Percentiles rank a stretch among this genome's conserved stretches.
phyloP scores from a whole-genome alignment of 371 early-diverging fungal genomes.

The Saksenaea oblongispora region DNA sequence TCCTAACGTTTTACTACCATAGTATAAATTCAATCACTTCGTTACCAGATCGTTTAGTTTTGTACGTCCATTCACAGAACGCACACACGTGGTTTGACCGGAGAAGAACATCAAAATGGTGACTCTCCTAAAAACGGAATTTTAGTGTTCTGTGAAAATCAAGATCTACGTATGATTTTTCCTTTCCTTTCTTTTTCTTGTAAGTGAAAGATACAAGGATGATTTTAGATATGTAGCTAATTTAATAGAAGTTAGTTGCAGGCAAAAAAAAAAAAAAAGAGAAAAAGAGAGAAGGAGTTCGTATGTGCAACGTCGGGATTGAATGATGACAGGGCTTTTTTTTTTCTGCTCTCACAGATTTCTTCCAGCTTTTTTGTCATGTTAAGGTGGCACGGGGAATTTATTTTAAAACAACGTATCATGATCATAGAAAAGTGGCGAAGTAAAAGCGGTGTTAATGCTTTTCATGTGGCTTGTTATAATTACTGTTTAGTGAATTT shows the following conservation, averaged over 20 bases:
- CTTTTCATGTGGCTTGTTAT: background rate
- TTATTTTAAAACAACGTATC: background rate
- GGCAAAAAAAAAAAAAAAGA: too few species aligned
- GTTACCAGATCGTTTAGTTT: background rate
- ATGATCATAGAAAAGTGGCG: slow-evolving; percentile 2
- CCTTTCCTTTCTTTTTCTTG: background rate
- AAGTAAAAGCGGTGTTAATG: background rate
- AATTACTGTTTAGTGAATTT: background rate
- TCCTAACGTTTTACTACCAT: too few species aligned
- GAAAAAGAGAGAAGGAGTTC: background rate
- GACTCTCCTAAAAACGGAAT: background rate
- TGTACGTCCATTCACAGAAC: slow-evolving; percentile 1
- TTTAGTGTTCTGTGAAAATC: background rate
- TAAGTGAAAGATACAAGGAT: too few species aligned
- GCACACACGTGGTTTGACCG: background rate
- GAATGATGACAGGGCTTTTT: background rate
- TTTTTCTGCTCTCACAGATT: background rate
- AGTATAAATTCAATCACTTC: too few species aligned
- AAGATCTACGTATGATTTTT: background rate
- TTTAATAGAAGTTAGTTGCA: too few species aligned
- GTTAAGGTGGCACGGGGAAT: background rate
- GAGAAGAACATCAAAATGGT: background rate
- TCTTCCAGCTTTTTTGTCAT: background rate
- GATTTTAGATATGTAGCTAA: too few species aligned
- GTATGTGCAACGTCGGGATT: too few species aligned